Percentiles rank a stretch among this genome's conserved stretches.
Conservation (phyloP, 208 protist genomes). For the Trypanosoma caninum region DNA sequence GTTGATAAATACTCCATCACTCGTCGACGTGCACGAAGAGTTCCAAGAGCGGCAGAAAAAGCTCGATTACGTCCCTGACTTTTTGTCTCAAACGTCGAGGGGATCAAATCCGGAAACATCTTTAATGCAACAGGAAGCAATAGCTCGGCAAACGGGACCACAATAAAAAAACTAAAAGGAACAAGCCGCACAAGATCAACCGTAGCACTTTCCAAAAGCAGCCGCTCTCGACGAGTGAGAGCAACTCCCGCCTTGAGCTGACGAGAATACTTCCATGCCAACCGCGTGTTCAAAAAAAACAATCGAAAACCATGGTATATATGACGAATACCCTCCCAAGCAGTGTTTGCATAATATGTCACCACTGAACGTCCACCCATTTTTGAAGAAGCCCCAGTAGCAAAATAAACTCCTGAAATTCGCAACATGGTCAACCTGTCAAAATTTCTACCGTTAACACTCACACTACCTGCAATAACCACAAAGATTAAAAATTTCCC, state of each 20-base stretch:
- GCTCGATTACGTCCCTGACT: conserved; percentile 80
- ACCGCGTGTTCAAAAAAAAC: conserved; percentile 84
- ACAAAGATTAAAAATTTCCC: too few species aligned
- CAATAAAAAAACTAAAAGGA: conserved; percentile 96
- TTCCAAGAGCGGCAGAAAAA: conserved; percentile 72
- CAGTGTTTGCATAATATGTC: conserved; percentile 34
- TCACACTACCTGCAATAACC: too few species aligned
- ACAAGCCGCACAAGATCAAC: conserved; percentile 94
- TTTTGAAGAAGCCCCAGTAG: conserved; percentile 9
- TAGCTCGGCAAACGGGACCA: conserved; percentile 96
- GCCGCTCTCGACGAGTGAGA: conserved; percentile 81
- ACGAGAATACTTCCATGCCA: conserved; percentile 86
- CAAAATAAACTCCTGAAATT: conserved; percentile 11
- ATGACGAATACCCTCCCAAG: conserved; percentile 68
- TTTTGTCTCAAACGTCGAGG: conserved; percentile 93
- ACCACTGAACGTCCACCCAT: conserved; percentile 9
- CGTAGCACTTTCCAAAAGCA: conserved; percentile 91
- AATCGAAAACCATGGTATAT: conserved; percentile 88
- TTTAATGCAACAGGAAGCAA: conserved; percentile 94
- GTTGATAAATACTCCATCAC: conserved; percentile 84
- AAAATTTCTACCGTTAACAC: too few species aligned
- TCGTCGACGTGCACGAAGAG: conserved; percentile 71
- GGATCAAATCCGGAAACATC: conserved; percentile 97
- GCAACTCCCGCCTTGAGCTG: conserved; percentile 83
- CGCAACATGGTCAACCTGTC: conserved; percentile 24